Conservation (phyloP, 208 protist species). For the Wallacemonas sp. region DNA sequence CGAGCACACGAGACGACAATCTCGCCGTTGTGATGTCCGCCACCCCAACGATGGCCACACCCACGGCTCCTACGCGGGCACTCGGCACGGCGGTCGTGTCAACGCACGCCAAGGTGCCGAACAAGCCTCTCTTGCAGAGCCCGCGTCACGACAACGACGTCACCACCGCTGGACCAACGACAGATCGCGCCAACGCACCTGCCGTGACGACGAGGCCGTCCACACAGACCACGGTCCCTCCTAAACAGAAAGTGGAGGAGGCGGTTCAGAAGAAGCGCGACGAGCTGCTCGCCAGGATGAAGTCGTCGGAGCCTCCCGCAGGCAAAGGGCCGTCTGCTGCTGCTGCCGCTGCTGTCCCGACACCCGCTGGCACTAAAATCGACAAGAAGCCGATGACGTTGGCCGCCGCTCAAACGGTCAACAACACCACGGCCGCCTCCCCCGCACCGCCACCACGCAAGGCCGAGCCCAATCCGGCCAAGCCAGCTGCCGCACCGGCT, state of each 20-base stretch:
- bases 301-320: neutral
- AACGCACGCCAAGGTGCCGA: neutral
- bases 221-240: neutral
- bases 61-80: neutral
- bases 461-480: no score
- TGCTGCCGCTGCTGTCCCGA: neutral
- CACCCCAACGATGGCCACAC: neutral
- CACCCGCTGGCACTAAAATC: no score
- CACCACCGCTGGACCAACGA: neutral
- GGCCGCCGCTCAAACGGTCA: no score
- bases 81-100: neutral
- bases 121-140: neutral
- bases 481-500: no score
- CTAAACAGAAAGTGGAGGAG: neutral
- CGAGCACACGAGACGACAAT: neutral
- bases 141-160: neutral
- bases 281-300: conserved; percentile 2
- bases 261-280: conserved; percentile 1
- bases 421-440: no score
- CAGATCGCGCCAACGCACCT: neutral
- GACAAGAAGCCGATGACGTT: no score
- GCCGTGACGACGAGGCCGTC: neutral
- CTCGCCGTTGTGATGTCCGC: neutral
- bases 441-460: no score
- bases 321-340: neutral